Conservation (phyloP, 2,329 filamentous ascomycete species). For the Microcyclospora tardicrescens region DNA sequence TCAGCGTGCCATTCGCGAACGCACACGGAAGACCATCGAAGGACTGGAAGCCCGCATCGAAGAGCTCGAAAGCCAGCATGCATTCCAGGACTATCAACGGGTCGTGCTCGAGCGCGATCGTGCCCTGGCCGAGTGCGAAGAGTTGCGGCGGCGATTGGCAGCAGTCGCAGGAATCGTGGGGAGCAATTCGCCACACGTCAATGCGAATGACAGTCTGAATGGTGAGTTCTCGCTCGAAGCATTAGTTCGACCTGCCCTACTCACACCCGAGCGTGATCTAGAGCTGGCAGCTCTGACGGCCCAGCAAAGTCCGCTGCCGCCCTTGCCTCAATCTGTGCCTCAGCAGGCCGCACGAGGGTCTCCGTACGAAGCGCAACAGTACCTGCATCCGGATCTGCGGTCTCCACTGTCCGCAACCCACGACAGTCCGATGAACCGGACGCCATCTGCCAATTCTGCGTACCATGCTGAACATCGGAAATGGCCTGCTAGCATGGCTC, state of each 20-base stretch:
- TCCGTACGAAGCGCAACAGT: slow-evolving; percentile 1
- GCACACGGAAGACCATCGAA: slow-evolving; percentile 71
- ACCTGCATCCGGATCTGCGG: slow-evolving; percentile 23
- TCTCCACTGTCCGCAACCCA: slow-evolving; percentile 8
- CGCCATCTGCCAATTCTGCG: too few species aligned
- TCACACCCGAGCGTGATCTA: slow-evolving; percentile 18
- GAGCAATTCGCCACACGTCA: slow-evolving; percentile 3
- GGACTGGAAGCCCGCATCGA: slow-evolving; percentile 57
- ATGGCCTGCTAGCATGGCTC: slow-evolving; percentile 7
- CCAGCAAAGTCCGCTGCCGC: slow-evolving; percentile 31
- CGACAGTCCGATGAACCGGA: neutral
- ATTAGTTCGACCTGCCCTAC: slow-evolving; percentile 15
- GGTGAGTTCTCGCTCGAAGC: slow-evolving; percentile 17
- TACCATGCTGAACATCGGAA: slow-evolving; percentile 2
- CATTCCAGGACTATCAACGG: slow-evolving; percentile 70
- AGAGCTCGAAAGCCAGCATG: slow-evolving; percentile 66
- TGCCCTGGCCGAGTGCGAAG: slow-evolving; percentile 65
- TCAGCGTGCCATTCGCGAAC: slow-evolving; percentile 70
- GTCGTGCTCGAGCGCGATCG: slow-evolving; percentile 56
- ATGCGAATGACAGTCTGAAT: slow-evolving; percentile 14
- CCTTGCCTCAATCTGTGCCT: slow-evolving; percentile 2
- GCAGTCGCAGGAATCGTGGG: slow-evolving; percentile 17
- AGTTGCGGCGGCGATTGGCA: slow-evolving; percentile 54
- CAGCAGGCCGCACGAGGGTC: too few species aligned
- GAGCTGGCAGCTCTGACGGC: slow-evolving; percentile 36